Evolutionary conservation across 1,284 basidiomycete species (phyloP).

Genomic region (Sporisorium reilianum): DNA sequence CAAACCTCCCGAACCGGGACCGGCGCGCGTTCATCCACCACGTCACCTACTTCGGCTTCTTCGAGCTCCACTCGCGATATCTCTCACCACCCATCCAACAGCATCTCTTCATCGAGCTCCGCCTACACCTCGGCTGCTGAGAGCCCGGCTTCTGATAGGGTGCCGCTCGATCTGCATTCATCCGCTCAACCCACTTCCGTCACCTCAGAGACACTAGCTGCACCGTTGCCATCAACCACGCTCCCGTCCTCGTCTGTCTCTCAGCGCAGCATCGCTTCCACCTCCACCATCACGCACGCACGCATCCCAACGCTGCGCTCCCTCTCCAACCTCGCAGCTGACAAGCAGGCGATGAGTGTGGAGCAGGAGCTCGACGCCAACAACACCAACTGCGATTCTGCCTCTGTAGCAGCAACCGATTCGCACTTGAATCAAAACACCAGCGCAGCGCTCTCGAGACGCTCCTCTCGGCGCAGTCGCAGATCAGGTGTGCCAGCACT

Average conservation of each 20-base stretch:
- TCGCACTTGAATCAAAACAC: slow-evolving; percentile 6
- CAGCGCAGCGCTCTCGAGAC: slow-evolving; percentile 8
- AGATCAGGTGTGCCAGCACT: slow-evolving; percentile 30
- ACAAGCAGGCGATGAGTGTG: slow-evolving; percentile 38
- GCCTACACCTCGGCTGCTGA: slow-evolving; percentile 28
- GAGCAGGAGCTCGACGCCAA: slow-evolving; percentile 46
- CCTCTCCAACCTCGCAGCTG: slow-evolving; percentile 13
- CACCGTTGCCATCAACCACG: not conserved
- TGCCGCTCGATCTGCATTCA: not conserved
- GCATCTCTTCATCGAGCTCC: slow-evolving; percentile 28
- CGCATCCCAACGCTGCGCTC: slow-evolving; percentile 28
- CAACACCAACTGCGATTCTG: not conserved
- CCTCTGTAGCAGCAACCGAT: slow-evolving; percentile 10
- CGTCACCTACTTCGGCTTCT: slow-evolving; percentile 10
- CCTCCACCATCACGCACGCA: slow-evolving; percentile 37
- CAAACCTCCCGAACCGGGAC: not conserved
- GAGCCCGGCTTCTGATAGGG: slow-evolving; percentile 16
- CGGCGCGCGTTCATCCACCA: slow-evolving; percentile 4
- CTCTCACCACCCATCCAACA: slow-evolving; percentile 8
- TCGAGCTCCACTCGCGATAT: slow-evolving; percentile 8
- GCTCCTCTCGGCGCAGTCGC: slow-evolving; percentile 35
- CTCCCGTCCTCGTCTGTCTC: slow-evolving; percentile 23
- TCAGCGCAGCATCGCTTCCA: slow-evolving; percentile 41
- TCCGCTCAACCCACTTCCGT: not conserved
- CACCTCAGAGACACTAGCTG: not conserved